These are phyloP conservation scores for Clavispora fructus DNA, from an alignment of 805 yeast species.

Conservation along the genomic window DNA sequence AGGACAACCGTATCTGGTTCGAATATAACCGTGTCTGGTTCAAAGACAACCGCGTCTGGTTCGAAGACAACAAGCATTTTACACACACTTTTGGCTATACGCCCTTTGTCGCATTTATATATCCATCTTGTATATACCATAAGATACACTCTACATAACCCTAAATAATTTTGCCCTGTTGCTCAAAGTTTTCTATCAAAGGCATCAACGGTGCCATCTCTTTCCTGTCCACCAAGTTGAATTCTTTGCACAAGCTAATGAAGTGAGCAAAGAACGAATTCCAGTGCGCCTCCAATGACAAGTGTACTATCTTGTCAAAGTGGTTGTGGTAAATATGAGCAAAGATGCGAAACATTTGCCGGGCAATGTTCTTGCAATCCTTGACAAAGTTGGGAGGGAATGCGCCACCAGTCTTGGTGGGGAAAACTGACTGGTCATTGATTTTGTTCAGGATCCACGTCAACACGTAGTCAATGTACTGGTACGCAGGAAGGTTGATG, in stretches of 20 bases:
- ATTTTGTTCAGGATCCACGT: conserved; percentile 86
- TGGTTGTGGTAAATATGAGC: conserved; percentile 95
- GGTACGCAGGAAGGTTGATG: conserved; percentile 83
- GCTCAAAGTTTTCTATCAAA: conserved; percentile 73
- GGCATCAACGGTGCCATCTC: conserved; percentile 78
- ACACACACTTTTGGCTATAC: neutral
- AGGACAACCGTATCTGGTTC: too few species aligned
- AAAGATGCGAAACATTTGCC: conserved; percentile 92
- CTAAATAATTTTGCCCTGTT: conserved; percentile 74
- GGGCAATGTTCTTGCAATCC: conserved; percentile 79
- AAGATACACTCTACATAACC: neutral
- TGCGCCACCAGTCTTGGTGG: conserved; percentile 84
- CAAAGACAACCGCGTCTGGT: too few species aligned
- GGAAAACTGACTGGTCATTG: conserved; percentile 85
- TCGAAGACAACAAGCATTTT: neutral
- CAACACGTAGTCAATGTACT: conserved; percentile 86
- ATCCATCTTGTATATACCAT: neutral
- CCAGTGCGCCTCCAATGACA: conserved; percentile 95
- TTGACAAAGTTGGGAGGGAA: conserved; percentile 81
- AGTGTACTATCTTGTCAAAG: conserved; percentile 87
- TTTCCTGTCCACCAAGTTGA: conserved; percentile 67
- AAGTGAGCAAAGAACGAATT: conserved; percentile 95
- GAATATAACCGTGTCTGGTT: too few species aligned
- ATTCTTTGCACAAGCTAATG: conserved; percentile 80
- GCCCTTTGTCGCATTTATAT: neutral